Conservation (phyloP, 345 rosid genomes). For the Raphanus raphanistrum region DNA sequence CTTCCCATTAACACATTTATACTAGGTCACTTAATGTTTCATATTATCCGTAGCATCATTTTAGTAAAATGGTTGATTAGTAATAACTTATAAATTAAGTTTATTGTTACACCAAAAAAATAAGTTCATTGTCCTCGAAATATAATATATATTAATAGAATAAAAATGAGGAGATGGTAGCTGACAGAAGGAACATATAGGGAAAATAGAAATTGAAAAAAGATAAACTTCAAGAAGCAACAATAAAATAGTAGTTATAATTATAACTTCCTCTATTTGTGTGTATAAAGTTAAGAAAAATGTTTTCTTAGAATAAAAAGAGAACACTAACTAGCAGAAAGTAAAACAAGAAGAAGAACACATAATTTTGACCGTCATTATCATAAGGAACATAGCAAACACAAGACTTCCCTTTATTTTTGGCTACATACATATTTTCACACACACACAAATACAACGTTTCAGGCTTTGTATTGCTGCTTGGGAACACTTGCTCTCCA, state of each 20-base stretch:
- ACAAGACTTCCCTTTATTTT: slow-evolving; percentile 28
- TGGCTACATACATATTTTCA: slow-evolving; percentile 30
- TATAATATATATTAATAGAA: neutral
- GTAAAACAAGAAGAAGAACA: slow-evolving; percentile 27
- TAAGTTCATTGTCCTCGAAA: neutral
- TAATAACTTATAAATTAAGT: neutral
- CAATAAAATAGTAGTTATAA: neutral
- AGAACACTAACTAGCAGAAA: slow-evolving; percentile 22
- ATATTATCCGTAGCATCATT: neutral
- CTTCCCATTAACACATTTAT: neutral
- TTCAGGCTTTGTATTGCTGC: slow-evolving; percentile 38
- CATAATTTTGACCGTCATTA: slow-evolving; percentile 40
- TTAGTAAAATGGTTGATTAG: neutral
- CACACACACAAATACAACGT: slow-evolving; percentile 20
- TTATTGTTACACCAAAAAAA: neutral
- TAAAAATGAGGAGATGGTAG: slow-evolving; percentile 18
- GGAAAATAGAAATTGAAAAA: slow-evolving; percentile 30
- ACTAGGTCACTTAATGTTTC: neutral
- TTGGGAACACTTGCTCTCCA: slow-evolving; percentile 34
- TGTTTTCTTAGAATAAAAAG: neutral
- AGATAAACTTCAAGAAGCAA: slow-evolving; percentile 22
- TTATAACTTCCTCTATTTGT: slow-evolving; percentile 18
- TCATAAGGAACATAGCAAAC: slow-evolving; percentile 37
- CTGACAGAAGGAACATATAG: slow-evolving; percentile 43
- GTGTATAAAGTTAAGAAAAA: slow-evolving; percentile 10